phyloP scores from a whole-genome alignment of 2,329 filamentous ascomycete species.

The Colletotrichum musicola region DNA sequence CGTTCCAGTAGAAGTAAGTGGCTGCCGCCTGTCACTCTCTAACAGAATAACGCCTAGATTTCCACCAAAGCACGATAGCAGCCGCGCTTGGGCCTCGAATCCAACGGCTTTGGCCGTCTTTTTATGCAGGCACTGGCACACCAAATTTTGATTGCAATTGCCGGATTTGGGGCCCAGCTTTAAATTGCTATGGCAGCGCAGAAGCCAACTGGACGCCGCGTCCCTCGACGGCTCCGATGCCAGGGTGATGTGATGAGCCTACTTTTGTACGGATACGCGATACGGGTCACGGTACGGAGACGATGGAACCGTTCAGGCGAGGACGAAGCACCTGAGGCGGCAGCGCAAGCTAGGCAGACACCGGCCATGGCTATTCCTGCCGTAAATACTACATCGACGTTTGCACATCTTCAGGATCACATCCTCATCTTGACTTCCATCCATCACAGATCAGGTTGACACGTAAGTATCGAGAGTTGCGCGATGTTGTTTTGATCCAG shows the following conservation, averaged over 20 bases:
- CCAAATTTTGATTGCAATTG: constrained; percentile 32
- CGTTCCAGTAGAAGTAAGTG: background rate
- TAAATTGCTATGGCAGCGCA: constrained; percentile 27
- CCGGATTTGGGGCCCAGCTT: constrained; percentile 18
- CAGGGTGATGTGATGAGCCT: background rate
- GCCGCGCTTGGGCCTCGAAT: background rate
- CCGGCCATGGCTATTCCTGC: constrained; percentile 20
- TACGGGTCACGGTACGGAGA: background rate
- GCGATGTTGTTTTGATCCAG: constrained; percentile 10
- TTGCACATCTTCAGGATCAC: background rate
- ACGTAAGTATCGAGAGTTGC: background rate
- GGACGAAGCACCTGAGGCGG: background rate
- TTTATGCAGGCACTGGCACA: constrained; percentile 7
- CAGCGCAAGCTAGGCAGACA: constrained; percentile 1
- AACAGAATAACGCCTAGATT: accelerated
- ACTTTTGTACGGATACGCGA: too few species aligned
- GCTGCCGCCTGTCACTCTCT: constrained; percentile 23
- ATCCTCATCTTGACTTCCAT: background rate
- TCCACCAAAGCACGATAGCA: background rate
- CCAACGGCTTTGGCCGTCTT: constrained; percentile 17
- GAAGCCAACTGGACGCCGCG: constrained; percentile 25
- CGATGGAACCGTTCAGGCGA: constrained; percentile 13
- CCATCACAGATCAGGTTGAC: background rate
- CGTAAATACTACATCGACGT: too few species aligned
- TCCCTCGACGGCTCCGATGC: constrained; percentile 4